A percentile compares a stretch with the other conserved stretches of the same genome.
These are phyloP conservation scores for Pythium sukuiense DNA, from an alignment of 352 stramenopile species.

Conservation along the genomic window DNA sequence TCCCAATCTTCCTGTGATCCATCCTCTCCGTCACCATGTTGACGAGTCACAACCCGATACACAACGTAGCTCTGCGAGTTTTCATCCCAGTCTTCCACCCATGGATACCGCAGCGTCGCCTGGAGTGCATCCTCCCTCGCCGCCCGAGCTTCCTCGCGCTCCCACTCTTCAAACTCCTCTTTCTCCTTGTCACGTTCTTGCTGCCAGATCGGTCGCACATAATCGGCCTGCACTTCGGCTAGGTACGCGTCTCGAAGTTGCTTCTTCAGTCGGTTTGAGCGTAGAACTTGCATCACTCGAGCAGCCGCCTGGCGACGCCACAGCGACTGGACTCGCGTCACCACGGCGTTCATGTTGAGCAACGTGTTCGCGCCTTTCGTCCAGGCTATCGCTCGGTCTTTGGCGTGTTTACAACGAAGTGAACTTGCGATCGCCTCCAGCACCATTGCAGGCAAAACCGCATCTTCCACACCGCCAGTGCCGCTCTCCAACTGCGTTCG, in stretches of 20 bases:
- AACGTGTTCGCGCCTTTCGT: conserved; percentile 28
- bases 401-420: background rate
- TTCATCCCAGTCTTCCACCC: conserved; percentile 60
- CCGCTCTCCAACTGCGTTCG: background rate
- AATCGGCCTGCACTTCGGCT: conserved; percentile 49
- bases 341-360: conserved; percentile 37
- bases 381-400: conserved; percentile 38
- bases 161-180: conserved; percentile 45
- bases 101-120: conserved; percentile 52
- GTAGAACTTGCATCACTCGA: conserved; percentile 43
- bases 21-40: background rate
- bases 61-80: conserved; percentile 43
- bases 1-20: conserved; percentile 24
- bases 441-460: conserved; percentile 17
- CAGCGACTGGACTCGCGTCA: conserved; percentile 44
- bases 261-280: conserved; percentile 31
- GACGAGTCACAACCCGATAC: conserved; percentile 6
- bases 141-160: conserved; percentile 32
- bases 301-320: conserved; percentile 52
- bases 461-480: background rate
- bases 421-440: conserved; percentile 16
- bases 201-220: conserved; percentile 68
- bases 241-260: conserved; percentile 51
- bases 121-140: conserved; percentile 40
- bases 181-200: conserved; percentile 59